Conservation (phyloP, 1,284 basidiomycete genomes). For the Ganoderma sp. region DNA sequence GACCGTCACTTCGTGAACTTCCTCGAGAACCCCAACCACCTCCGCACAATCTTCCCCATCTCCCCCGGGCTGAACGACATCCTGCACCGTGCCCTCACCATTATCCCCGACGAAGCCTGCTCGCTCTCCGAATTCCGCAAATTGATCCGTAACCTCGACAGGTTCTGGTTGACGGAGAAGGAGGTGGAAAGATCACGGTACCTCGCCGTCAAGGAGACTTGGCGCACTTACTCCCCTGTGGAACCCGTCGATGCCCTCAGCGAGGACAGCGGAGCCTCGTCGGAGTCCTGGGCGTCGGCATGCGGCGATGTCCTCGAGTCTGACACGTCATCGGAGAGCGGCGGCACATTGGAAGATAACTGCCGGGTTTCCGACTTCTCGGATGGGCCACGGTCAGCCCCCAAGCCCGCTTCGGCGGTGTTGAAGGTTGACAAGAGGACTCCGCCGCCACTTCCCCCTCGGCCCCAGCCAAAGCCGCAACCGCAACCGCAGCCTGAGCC, state of each 20-base stretch:
- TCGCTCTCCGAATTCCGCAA: slow-evolving; percentile 64
- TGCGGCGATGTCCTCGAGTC: slow-evolving; percentile 20
- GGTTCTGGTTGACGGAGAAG: slow-evolving; percentile 39
- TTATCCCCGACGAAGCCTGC: slow-evolving; percentile 57
- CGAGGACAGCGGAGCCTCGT: slow-evolving; percentile 14
- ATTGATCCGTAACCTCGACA: slow-evolving; percentile 32
- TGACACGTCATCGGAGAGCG: slow-evolving; percentile 21
- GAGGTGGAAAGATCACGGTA: slow-evolving; percentile 24
- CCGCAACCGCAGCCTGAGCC: not conserved
- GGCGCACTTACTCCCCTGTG: slow-evolving; percentile 1
- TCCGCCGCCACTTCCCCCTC: not conserved
- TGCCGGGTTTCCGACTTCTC: slow-evolving; percentile 9
- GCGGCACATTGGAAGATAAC: slow-evolving; percentile 15
- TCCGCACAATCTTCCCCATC: slow-evolving; percentile 76
- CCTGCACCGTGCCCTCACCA: slow-evolving; percentile 62
- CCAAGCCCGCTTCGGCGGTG: not conserved
- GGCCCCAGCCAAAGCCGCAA: not conserved
- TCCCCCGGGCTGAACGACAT: slow-evolving; percentile 62
- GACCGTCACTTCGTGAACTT: slow-evolving; percentile 70
- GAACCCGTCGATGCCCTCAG: not conserved
- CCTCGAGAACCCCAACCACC: slow-evolving; percentile 59
- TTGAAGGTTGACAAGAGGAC: not conserved
- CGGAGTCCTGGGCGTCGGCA: slow-evolving; percentile 12
- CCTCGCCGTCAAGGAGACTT: slow-evolving; percentile 15
- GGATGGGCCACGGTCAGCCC: not conserved